Evolutionary conservation across 83 land plant genomes (phyloP).

Genomic region (Picea abies): DNA sequence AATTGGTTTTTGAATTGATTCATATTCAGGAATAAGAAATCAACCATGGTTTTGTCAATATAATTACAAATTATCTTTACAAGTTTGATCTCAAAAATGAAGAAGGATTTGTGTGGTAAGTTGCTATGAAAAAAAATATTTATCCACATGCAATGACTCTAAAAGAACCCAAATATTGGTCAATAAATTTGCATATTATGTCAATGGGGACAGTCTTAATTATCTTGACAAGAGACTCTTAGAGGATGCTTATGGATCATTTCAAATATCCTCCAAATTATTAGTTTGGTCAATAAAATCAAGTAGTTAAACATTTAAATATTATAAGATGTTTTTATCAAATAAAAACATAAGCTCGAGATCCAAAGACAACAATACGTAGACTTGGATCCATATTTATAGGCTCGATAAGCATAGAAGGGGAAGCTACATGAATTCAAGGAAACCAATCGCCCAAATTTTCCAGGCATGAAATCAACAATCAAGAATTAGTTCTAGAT

Average conservation of each 20-base stretch:
- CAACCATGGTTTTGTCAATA: conserved; percentile 90
- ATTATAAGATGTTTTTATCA: too few species aligned
- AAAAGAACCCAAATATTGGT: conserved; percentile 83
- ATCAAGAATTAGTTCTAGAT: too few species aligned
- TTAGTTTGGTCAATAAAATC: too few species aligned
- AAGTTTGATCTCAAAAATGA: conserved; percentile 77
- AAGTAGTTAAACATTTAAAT: too few species aligned
- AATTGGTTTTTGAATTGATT: conserved; percentile 69
- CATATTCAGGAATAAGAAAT: conserved; percentile 92
- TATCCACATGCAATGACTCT: conserved; percentile 86
- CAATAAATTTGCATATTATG: conserved; percentile 96
- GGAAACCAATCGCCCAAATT: too few species aligned
- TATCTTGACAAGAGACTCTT: conserved; percentile 78
- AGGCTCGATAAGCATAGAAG: too few species aligned
- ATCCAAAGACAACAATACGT: too few species aligned
- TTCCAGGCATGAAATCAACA: too few species aligned
- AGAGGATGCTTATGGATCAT: conserved; percentile 34
- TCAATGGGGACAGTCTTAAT: conserved; percentile 97
- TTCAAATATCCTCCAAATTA: too few species aligned
- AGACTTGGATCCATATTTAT: too few species aligned
- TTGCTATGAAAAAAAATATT: conserved; percentile 77
- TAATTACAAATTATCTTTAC: conserved; percentile 88
- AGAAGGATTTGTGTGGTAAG: conserved; percentile 96
- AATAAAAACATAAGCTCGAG: too few species aligned
- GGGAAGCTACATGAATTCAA: too few species aligned